A percentile compares a stretch with the other conserved stretches of the same genome.
phyloP scores from a whole-genome alignment of 1,284 basidiomycete species.

The Coniophora puteana region DNA sequence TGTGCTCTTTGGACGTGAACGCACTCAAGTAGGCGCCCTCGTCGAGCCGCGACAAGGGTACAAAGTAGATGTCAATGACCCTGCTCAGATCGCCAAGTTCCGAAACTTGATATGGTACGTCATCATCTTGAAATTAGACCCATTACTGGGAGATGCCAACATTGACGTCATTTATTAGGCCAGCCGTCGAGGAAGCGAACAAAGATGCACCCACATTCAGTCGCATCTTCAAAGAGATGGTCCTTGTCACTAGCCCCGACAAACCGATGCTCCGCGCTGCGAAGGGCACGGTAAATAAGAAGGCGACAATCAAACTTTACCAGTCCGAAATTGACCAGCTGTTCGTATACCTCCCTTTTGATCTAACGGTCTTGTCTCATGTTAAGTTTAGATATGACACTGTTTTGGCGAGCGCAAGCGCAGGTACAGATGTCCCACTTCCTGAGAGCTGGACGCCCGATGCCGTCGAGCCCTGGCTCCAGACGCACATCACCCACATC shows the following conservation, averaged over 20 bases:
- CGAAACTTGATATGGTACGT: conserved; percentile 23
- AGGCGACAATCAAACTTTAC: conserved; percentile 23
- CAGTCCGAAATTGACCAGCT: conserved; percentile 22
- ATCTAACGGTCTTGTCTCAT: not conserved
- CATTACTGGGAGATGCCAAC: conserved; percentile 38
- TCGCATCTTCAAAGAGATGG: conserved; percentile 39
- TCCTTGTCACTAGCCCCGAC: conserved; percentile 25
- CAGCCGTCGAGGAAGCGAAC: conserved; percentile 30
- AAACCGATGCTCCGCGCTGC: conserved; percentile 28
- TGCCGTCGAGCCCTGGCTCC: conserved; percentile 22
- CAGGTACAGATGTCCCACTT: conserved; percentile 11
- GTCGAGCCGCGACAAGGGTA: conserved; percentile 20
- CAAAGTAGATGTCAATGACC: conserved; percentile 18
- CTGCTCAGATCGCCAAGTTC: conserved; percentile 15
- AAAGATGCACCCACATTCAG: conserved; percentile 32
- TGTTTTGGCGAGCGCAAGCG: conserved; percentile 14
- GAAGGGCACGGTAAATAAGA: conserved; percentile 27
- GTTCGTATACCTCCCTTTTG: conserved; percentile 8
- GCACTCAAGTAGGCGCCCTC: conserved; percentile 21
- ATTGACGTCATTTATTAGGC: conserved; percentile 21
- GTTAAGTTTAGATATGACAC: conserved; percentile 10
- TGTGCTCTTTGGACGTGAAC: conserved; percentile 22
- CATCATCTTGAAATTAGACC: conserved; percentile 17
- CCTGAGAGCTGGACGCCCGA: conserved; percentile 15
- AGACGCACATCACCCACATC: conserved; percentile 19